Evolutionary conservation across 2,329 filamentous ascomycete species (phyloP).

Genomic region (Paracoccidioides brasiliensis): DNA sequence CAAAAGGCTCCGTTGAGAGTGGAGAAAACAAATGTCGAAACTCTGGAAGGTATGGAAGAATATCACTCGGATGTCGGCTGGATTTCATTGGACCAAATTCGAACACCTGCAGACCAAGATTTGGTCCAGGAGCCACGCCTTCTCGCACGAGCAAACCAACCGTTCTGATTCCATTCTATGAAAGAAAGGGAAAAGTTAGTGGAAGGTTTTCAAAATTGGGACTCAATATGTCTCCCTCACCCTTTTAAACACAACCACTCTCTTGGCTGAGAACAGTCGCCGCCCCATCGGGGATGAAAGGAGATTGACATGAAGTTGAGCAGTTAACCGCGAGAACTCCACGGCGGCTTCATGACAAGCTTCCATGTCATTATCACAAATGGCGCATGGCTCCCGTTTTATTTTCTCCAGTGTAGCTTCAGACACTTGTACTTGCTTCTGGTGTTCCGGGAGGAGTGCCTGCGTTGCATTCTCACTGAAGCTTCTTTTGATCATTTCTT

Average conservation of each 20-base stretch:
- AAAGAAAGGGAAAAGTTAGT: slow-evolving; percentile 1
- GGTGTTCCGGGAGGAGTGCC: slow-evolving; percentile 82
- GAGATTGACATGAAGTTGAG: slow-evolving; percentile 64
- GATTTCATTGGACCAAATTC: slow-evolving; percentile 59
- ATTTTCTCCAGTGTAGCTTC: slow-evolving; percentile 86
- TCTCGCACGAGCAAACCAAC: slow-evolving; percentile 69
- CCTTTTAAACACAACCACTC: slow-evolving; percentile 69
- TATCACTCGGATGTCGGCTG: slow-evolving; percentile 65
- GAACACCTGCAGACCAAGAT: slow-evolving; percentile 62
- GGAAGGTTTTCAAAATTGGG: slow-evolving; percentile 12
- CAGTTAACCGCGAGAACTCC: slow-evolving; percentile 64
- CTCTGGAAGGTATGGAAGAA: slow-evolving; percentile 65
- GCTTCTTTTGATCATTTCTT: slow-evolving; percentile 99
- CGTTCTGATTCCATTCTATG: slow-evolving; percentile 63
- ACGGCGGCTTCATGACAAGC: slow-evolving; percentile 70
- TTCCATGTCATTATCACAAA: slow-evolving; percentile 70
- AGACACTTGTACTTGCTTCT: slow-evolving; percentile 83
- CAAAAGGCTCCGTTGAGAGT: slow-evolving; percentile 51
- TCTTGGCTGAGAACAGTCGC: slow-evolving; percentile 60
- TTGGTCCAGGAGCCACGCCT: slow-evolving; percentile 52
- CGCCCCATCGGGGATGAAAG: slow-evolving; percentile 71
- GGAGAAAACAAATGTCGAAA: slow-evolving; percentile 56
- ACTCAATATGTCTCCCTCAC: slow-evolving; percentile 18
- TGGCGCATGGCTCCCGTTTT: slow-evolving; percentile 68
- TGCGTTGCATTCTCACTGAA: slow-evolving; percentile 98